A percentile compares a stretch with the other conserved stretches of the same genome.
These are phyloP conservation scores for Zostera marina DNA, from an alignment of 116 monocot genomes.

Conservation along the genomic window DNA sequence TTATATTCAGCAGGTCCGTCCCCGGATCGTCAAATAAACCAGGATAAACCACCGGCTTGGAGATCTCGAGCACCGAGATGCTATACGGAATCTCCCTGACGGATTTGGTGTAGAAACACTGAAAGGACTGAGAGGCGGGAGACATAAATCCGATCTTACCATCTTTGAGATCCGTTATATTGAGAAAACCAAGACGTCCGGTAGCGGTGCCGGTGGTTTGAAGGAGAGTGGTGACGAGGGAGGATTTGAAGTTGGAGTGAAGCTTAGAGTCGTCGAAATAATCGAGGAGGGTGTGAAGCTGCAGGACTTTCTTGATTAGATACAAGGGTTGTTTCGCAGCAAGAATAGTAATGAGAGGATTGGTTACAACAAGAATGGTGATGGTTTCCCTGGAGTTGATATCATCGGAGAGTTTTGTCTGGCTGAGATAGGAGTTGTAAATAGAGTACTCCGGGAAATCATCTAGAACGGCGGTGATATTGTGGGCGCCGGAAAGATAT, in stretches of 20 bases:
- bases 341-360: slow-evolving; percentile 41
- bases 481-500: slow-evolving; percentile 13
- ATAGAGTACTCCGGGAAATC: slow-evolving; percentile 54
- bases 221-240: slow-evolving; percentile 63
- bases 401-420: slow-evolving; percentile 73
- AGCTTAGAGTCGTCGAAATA: slow-evolving; percentile 83
- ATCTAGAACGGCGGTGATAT: slow-evolving; percentile 55
- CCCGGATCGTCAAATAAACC: slow-evolving; percentile 51
- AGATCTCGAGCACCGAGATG: slow-evolving; percentile 67
- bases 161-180: slow-evolving; percentile 52
- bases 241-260: slow-evolving; percentile 42
- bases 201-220: slow-evolving; percentile 71
- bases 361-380: slow-evolving; percentile 59
- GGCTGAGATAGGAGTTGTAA: slow-evolving; percentile 53
- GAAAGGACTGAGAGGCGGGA: slow-evolving; percentile 32
- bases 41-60: slow-evolving; percentile 45
- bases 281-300: slow-evolving; percentile 79
- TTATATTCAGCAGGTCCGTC: slow-evolving; percentile 31
- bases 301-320: slow-evolving; percentile 62
- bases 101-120: slow-evolving; percentile 38
- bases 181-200: slow-evolving; percentile 65
- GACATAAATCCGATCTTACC: slow-evolving; percentile 52
- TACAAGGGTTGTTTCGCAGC: slow-evolving; percentile 41
- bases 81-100: slow-evolving; percentile 51
- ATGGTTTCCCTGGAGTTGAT: slow-evolving; percentile 64